Evolutionary conservation across 2,329 filamentous ascomycete genomes (phyloP), one percentile per base, ranked within the genome.

Genomic region (Spiromastix sp.): DNA sequence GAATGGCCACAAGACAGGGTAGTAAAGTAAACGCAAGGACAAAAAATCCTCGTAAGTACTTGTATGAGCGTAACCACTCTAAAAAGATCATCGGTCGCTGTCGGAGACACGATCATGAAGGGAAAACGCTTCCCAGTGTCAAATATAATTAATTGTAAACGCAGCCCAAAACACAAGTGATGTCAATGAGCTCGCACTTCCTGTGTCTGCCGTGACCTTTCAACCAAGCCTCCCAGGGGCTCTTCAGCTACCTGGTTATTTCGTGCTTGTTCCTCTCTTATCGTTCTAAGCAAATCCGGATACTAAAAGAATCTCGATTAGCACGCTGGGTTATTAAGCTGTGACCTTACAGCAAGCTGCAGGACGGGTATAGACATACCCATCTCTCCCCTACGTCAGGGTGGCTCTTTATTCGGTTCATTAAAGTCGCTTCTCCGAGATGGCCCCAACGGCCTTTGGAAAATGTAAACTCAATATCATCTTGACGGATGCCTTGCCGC

Each of bases 401-500:
- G 61, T 93, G 85, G 46, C 81, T 86, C 70, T 87, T 91, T 47
- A 93, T 71, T 10, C 85, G 65, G 59, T 93, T 93, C 61, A 83
- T 72, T 54, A 93, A 61, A 39, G 84, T 93, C 8, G 85, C 85
- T 66, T 93, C 84, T 4, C 85, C 85, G 6, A 93, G 61, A 45
- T 72, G 76, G 11, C 76, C 72, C 52, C 68, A 73, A 37, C 74
- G 68, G 11, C 82, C 82, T 42, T 70, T 77, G 16, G 78, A 71
- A 51, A 93, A 93, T 2, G 85, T 91, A 55, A 91, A 93, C 63
- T 93, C 85, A 30, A 89, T 83, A 50, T 87, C 83, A 48, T 85
- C 81, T 28, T 76, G 55, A 25, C 73, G 57, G 18, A 67, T 63
- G 1, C 72, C 76, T 20, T 74, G 73, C 34, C 49, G 52, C 49